Conservation (phyloP, 1,139 yeast genomes). For the Kurtzmaniella quercitrusa region DNA sequence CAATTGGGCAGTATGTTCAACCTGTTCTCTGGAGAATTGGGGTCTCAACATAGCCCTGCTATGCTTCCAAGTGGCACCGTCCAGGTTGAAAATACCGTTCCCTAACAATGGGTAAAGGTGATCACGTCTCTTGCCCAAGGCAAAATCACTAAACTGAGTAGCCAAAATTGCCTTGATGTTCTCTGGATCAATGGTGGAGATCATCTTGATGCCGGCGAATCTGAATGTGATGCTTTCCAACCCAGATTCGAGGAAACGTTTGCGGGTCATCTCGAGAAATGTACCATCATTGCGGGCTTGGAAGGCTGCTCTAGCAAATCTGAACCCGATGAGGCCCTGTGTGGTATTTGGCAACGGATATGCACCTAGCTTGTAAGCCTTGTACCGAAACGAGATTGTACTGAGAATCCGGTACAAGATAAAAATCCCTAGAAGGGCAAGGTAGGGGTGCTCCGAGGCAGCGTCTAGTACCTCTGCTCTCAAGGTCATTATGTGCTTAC, state of each 20-base stretch:
- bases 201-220: constrained; percentile 17
- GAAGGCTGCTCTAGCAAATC: constrained; percentile 13
- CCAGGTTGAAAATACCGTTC: constrained; percentile 55
- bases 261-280: constrained; percentile 16
- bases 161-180: constrained; percentile 38
- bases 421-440: background rate
- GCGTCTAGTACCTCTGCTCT: background rate
- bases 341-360: constrained; percentile 10
- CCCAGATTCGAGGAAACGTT: constrained; percentile 12
- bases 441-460: background rate
- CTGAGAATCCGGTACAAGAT: constrained; percentile 1
- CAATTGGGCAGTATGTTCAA: constrained; percentile 44
- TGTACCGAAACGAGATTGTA: background rate
- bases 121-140: constrained; percentile 45
- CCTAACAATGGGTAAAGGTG: constrained; percentile 45
- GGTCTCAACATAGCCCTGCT: constrained; percentile 57
- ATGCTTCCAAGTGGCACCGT: constrained; percentile 55
- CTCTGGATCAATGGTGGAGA: constrained; percentile 34
- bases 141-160: constrained; percentile 47
- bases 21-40: constrained; percentile 53
- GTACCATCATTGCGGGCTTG: constrained; percentile 20
- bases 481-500: background rate
- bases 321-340: constrained; percentile 24
- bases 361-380: constrained; percentile 17
- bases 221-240: constrained; percentile 17